phyloP scores from a whole-genome alignment of 768 basidiomycete genomes.

The Suillus fuscotomentosus region DNA sequence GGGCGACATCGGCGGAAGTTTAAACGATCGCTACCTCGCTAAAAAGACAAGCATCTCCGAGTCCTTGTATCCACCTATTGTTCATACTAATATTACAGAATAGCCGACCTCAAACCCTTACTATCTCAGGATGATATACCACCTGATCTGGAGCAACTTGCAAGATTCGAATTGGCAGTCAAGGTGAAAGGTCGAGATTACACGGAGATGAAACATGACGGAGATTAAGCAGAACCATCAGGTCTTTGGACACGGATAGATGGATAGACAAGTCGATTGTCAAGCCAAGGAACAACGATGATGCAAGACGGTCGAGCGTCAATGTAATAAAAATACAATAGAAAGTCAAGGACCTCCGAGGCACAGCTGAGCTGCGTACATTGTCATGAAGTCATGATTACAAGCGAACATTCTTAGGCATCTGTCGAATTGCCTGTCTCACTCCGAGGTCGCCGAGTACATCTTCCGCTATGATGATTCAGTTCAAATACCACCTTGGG shows the following conservation, averaged over 20 bases:
- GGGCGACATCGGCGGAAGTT: background rate
- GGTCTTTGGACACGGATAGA: background rate
- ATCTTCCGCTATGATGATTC: conserved; percentile 43
- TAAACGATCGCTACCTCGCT: background rate
- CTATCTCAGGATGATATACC: background rate
- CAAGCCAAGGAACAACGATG: background rate
- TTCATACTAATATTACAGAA: background rate
- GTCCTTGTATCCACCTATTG: background rate
- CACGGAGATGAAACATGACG: conserved; percentile 1
- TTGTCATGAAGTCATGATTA: conserved; percentile 18
- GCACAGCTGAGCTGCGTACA: background rate
- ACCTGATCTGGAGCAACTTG: background rate
- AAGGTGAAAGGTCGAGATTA: background rate
- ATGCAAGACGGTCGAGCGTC: background rate
- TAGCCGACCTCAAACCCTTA: background rate
- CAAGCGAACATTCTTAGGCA: conserved; percentile 51
- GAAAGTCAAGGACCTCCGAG: background rate
- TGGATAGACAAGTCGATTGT: background rate
- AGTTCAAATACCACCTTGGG: background rate
- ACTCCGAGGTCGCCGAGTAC: conserved; percentile 61
- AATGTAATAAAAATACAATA: conserved; percentile 5
- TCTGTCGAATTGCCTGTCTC: conserved; percentile 53
- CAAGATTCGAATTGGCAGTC: background rate
- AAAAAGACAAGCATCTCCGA: background rate
- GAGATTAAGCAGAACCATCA: background rate